These are phyloP conservation scores for Apium graveolens DNA, from an alignment of 129 eudicot species.

Conservation along the genomic window DNA sequence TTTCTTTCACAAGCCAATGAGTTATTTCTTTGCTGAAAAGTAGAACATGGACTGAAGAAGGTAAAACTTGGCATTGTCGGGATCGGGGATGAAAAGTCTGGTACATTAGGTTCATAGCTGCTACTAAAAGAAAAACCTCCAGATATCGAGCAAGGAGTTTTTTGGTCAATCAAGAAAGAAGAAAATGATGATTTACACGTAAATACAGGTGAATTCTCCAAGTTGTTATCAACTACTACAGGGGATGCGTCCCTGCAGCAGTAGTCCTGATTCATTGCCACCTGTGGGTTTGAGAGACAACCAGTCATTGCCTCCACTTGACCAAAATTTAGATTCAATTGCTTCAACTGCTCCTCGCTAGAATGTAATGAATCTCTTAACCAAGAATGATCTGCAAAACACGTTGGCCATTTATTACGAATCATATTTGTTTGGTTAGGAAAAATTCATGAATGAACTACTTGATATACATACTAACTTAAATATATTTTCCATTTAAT, in stretches of 20 bases:
- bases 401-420: not conserved
- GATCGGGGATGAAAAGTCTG: constrained; percentile 45
- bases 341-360: not conserved
- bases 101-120: constrained; percentile 36
- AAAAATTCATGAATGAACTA: not conserved
- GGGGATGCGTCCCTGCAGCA: not conserved
- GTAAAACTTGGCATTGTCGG: constrained; percentile 61
- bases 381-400: constrained; percentile 6
- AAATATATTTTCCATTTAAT: not conserved
- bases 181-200: constrained; percentile 67
- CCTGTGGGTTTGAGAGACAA: not conserved
- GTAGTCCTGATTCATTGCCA: constrained; percentile 39
- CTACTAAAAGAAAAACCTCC: constrained; percentile 63
- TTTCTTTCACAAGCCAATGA: constrained; percentile 12
- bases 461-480: not conserved
- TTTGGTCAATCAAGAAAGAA: constrained; percentile 48
- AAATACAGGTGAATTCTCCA: constrained; percentile 23
- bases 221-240: constrained; percentile 28
- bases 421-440: not conserved
- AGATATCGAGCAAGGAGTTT: constrained; percentile 27
- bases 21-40: constrained; percentile 24
- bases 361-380: not conserved
- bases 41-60: constrained; percentile 35
- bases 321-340: not conserved
- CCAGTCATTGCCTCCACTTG: not conserved